Evolutionary conservation across 1,284 basidiomycete species (phyloP), one percentile per base, ranked within the genome.

Genomic region (Ceratobasidium sp.): DNA sequence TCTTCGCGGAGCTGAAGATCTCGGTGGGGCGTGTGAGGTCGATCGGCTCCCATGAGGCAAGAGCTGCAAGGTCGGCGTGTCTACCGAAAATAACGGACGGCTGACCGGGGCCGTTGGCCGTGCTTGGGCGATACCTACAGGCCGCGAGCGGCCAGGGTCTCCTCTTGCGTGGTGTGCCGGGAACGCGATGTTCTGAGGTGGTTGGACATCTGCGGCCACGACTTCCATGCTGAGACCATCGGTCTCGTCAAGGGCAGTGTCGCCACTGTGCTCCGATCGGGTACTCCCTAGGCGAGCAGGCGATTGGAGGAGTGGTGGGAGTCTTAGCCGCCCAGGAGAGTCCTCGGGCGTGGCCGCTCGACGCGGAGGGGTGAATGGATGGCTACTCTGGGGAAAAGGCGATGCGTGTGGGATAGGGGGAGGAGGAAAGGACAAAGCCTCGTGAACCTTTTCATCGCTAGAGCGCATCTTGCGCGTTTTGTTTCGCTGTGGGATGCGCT

Each of bases 181-280:
- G n/a, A 32, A 9, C 22, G 51, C 64, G 40, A 67, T 65, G 59
- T 67, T 52, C 22, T 57, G 73, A 57, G 73, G 73, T 43, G 49
- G 71, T 54, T 66, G 73, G 49, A 59, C 43, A 57, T 76, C 73
- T 49, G 62, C 73, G 37, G 52, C 73, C 51, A 76, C 73, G 40
- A 67, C 73, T 54, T 76, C 62, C 73, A 67, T 76, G 73, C 73
- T 76, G 52, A 76, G 51, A 19, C 37, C 73, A 76, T 76, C 73
- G 32, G 73, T 76, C 22, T 67, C 49, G 32, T 76, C 73, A 56
- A 76, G 73, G 40, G 73, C 73, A 44, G 73, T 76, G 43, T 76
- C 73, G 9, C 73, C 73, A 67, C 73, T 76, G 34, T 57, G 73
- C 25, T 76, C 73, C 19, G 73, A 76, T 67, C 73, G 52, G 25